phyloP scores from a whole-genome alignment of 257 asterid species.

The Paraleonurus japonicus region DNA sequence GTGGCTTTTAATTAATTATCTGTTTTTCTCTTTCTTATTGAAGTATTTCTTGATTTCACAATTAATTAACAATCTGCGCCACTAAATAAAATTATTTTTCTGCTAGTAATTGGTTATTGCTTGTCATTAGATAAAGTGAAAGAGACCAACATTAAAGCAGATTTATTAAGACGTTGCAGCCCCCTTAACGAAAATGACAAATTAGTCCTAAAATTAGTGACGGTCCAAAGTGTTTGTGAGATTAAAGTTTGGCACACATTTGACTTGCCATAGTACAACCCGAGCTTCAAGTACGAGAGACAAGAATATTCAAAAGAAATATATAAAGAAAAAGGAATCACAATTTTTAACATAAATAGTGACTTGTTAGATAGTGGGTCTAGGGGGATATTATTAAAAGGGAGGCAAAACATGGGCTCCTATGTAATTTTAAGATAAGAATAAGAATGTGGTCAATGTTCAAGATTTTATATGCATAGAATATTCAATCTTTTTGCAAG shows the following conservation, averaged over 20 bases:
- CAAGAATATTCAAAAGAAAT: slow-evolving; percentile 63
- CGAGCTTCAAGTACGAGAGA: slow-evolving; percentile 54
- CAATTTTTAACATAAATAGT: slow-evolving; percentile 40
- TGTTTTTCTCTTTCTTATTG: background rate
- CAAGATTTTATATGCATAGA: slow-evolving; percentile 31
- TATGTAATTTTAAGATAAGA: slow-evolving; percentile 35
- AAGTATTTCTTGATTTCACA: background rate
- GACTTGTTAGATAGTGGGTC: slow-evolving; percentile 36
- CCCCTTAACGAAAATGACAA: slow-evolving; percentile 27
- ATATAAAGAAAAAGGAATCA: slow-evolving; percentile 39
- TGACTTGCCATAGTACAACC: slow-evolving; percentile 41
- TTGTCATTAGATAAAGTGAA: slow-evolving; percentile 22
- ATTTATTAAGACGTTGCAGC: background rate
- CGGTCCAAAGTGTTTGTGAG: slow-evolving; percentile 19
- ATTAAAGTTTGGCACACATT: slow-evolving; percentile 33
- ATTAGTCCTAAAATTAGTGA: slow-evolving; percentile 25
- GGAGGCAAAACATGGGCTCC: slow-evolving; percentile 26
- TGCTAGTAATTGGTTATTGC: background rate
- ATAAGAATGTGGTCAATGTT: slow-evolving; percentile 40
- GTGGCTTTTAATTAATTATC: background rate
- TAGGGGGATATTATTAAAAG: slow-evolving; percentile 31
- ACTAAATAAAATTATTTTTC: too few relatives aligned
- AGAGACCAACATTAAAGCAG: slow-evolving; percentile 23
- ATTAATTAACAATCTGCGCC: too few relatives aligned
- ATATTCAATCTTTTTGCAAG: slow-evolving; percentile 43